Base-by-base conservation (phyloP, 2,329 filamentous ascomycete genomes). In the Atkinsonella hypoxylon region DNA sequence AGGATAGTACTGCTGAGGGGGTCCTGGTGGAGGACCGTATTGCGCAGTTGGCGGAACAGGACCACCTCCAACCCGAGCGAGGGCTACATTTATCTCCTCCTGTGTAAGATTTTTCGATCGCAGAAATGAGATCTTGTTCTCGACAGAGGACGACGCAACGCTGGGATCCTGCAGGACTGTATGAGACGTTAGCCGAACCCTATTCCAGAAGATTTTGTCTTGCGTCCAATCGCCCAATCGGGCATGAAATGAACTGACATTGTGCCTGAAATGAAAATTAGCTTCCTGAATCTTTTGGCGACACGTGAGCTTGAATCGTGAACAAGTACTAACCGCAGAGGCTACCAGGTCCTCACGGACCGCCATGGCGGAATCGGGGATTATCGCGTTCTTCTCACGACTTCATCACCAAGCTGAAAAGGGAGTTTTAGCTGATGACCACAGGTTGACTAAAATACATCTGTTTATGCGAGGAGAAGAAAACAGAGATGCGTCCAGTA, bases 31-130 rank as follows among this genome's bases (percentile, higher is more conserved):
- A 39, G 78, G 69, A 38, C 74, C 64, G 42, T 71, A 60, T 55
- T 70, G 62, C 65, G 69, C 57, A 55, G 68, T 62, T 49, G 58
- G 47, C 18, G 70, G 67, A 34, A 71, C 69, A 43, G 72, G 64
- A 57, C 77, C 78, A 60, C 81, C 81, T 56, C 84, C 82, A 45
- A 81, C 82, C 61, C 91, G 82, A 41, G 87, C 78, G 57, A 98
- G 77, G 15, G 94, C 87, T 38, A 81, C 75, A 63, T 93, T 87
- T 61, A 98, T 86, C 70, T 98, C 94, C 69, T 97, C 91, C 66
- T 93, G 87, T 1, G 91, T 97, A 50, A 98, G 78, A 67, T 98
- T 97, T 71, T 98, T 98, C 8, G 90, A 94, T 67, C 90, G 87
- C 18, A 98, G 77, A 60, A 98, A 98, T 9, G 89, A 86, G 53